phyloP scores from a whole-genome alignment of 805 yeast species.

The Ogataea zsoltii region DNA sequence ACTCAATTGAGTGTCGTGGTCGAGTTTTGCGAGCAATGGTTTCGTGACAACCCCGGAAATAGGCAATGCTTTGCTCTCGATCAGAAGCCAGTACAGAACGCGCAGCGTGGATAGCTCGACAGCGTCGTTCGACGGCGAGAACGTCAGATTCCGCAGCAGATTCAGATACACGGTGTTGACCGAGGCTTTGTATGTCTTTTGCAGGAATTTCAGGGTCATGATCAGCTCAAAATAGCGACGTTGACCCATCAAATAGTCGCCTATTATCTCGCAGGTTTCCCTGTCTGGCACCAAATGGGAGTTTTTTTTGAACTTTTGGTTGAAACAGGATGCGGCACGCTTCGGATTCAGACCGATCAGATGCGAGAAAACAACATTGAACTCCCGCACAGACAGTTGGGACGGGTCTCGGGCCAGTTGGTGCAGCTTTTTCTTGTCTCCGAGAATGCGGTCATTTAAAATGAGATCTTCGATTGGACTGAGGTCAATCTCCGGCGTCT shows the following conservation, averaged over 20 bases:
- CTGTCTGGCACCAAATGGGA: neutral
- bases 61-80: neutral
- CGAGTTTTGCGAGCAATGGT: neutral
- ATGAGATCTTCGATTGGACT: conserved; percentile 5
- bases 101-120: neutral
- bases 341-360: conserved; percentile 6
- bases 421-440: neutral
- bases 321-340: conserved; percentile 10
- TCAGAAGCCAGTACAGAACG: conserved; percentile 1
- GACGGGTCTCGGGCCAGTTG: conserved; percentile 3
- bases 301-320: conserved; percentile 1
- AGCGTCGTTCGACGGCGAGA: neutral
- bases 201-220: conserved; percentile 6
- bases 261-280: conserved; percentile 6
- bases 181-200: conserved; percentile 2
- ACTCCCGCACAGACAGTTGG: neutral
- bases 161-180: neutral
- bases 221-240: conserved; percentile 7
- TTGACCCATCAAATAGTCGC: conserved; percentile 6
- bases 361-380: conserved; percentile 9
- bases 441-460: conserved; percentile 6
- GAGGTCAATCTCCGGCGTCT: neutral
- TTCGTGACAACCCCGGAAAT: neutral
- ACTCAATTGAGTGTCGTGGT: neutral
- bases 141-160: conserved; percentile 4